Percentiles rank a stretch among this genome's conserved stretches.
These are phyloP conservation scores for Bryum argenteum DNA, from an alignment of 225 moss, liverwort and hornwort species.

Conservation along the genomic window DNA sequence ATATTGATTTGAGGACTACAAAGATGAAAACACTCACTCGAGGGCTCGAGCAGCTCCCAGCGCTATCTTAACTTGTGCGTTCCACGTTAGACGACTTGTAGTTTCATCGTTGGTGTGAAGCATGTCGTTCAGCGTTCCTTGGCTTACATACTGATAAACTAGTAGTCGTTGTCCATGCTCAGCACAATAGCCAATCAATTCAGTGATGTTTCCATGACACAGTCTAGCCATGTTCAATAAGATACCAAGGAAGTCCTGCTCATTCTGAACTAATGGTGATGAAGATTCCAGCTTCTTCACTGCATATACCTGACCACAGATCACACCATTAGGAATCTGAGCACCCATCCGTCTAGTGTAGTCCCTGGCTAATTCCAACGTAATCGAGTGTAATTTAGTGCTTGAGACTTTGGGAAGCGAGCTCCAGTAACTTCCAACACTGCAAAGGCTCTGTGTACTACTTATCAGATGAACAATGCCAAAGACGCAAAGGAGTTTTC, in stretches of 20 bases:
- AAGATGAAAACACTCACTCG: conserved; percentile 51
- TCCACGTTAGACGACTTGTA: conserved; percentile 65
- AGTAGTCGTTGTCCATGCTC: conserved; percentile 77
- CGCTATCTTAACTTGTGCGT: conserved; percentile 68
- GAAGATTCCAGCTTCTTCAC: conserved; percentile 81
- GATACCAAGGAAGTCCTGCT: conserved; percentile 68
- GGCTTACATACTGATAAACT: conserved; percentile 63
- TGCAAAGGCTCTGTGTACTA: not conserved
- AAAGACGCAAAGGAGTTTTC: not conserved
- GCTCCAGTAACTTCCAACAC: not conserved
- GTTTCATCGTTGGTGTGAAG: conserved; percentile 65
- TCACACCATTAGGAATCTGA: conserved; percentile 17
- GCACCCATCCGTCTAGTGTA: not conserved
- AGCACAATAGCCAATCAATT: conserved; percentile 70
- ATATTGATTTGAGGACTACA: conserved; percentile 14
- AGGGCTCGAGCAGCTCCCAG: conserved; percentile 79
- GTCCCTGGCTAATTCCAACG: too few species aligned
- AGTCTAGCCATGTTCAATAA: conserved; percentile 66
- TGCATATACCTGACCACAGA: conserved; percentile 53
- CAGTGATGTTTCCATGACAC: conserved; percentile 66
- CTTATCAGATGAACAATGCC: not conserved
- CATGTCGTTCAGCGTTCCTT: conserved; percentile 65
- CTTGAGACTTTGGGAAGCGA: too few species aligned
- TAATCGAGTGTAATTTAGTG: not conserved
- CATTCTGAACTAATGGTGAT: conserved; percentile 65